phyloP scores from a whole-genome alignment of 1,139 yeast species.

The Nakaseomyces glabratus region DNA sequence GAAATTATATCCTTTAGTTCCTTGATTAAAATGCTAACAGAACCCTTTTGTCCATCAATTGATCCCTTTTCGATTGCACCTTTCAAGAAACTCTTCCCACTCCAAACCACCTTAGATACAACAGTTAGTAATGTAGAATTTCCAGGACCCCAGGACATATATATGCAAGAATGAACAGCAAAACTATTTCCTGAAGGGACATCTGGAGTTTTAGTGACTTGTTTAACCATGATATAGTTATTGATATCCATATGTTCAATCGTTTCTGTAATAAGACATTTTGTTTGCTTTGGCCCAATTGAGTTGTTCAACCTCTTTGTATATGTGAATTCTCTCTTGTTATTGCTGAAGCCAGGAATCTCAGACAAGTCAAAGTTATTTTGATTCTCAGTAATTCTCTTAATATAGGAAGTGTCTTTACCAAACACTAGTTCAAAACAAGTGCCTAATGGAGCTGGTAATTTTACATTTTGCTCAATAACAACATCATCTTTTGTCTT shows the following conservation, averaged over 20 bases:
- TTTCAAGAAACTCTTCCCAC: constrained; percentile 85
- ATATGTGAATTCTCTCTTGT: constrained; percentile 58
- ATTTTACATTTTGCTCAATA: constrained; percentile 45
- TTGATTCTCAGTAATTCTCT: constrained; percentile 50
- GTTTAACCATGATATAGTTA: constrained; percentile 48
- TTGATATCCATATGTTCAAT: constrained; percentile 56
- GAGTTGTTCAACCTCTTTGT: constrained; percentile 74
- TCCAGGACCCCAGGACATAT: constrained; percentile 66
- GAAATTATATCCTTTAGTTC: constrained; percentile 45
- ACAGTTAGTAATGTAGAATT: constrained; percentile 58
- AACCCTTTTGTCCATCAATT: constrained; percentile 80
- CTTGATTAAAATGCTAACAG: constrained; percentile 48
- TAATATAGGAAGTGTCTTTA: constrained; percentile 50
- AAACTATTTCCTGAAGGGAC: constrained; percentile 91
- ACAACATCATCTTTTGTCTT: constrained; percentile 56
- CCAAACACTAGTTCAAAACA: constrained; percentile 67
- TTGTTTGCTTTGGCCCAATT: constrained; percentile 92
- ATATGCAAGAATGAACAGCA: constrained; percentile 57
- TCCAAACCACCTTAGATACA: constrained; percentile 73
- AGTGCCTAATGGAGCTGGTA: constrained; percentile 71
- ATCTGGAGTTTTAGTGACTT: constrained; percentile 76
- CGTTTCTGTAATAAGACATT: constrained; percentile 67
- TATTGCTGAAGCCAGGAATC: constrained; percentile 41
- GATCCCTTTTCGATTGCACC: constrained; percentile 89
- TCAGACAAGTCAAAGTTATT: constrained; percentile 62